A percentile compares a stretch with the other conserved stretches of the same genome.
These are phyloP conservation scores for Cryphonectria naterciae DNA, from an alignment of 2,329 filamentous ascomycete species.

Conservation along the genomic window DNA sequence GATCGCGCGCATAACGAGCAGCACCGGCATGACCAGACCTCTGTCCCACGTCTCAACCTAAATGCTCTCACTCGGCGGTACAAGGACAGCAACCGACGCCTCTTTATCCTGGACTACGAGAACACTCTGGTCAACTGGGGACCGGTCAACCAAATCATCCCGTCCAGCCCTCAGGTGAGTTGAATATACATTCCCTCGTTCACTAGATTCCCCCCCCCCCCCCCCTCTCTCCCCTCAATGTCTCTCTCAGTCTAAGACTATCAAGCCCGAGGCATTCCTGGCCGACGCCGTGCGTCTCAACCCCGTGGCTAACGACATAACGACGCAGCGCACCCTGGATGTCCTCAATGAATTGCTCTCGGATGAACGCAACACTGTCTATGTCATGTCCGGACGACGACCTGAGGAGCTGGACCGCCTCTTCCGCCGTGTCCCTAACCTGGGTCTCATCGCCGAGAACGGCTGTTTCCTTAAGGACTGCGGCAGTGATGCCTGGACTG, in stretches of 20 bases:
- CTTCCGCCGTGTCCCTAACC: conserved; percentile 79
- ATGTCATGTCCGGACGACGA: conserved; percentile 89
- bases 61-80: conserved; percentile 69
- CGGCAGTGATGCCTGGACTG: conserved; percentile 71
- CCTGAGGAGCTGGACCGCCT: conserved; percentile 86
- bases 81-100: conserved; percentile 64
- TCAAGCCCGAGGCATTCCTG: conserved; percentile 13
- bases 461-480: conserved; percentile 85
- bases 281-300: conserved; percentile 10
- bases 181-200: neutral
- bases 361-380: conserved; percentile 83
- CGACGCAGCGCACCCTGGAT: conserved; percentile 72
- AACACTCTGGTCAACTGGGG: conserved; percentile 89
- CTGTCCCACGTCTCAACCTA: conserved; percentile 82
- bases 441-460: conserved; percentile 93
- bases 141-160: conserved; percentile 79
- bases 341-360: conserved; percentile 79
- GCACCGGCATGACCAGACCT: conserved; percentile 79
- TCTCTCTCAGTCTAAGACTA: conserved; percentile 3
- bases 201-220: neutral
- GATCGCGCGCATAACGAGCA: conserved; percentile 82
- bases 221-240: neutral
- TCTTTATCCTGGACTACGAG: conserved; percentile 94
- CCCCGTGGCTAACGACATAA: conserved; percentile 17
- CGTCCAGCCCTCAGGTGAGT: conserved; percentile 73